Conservation (phyloP, 345 rosid genomes). For the Viola odorata region DNA sequence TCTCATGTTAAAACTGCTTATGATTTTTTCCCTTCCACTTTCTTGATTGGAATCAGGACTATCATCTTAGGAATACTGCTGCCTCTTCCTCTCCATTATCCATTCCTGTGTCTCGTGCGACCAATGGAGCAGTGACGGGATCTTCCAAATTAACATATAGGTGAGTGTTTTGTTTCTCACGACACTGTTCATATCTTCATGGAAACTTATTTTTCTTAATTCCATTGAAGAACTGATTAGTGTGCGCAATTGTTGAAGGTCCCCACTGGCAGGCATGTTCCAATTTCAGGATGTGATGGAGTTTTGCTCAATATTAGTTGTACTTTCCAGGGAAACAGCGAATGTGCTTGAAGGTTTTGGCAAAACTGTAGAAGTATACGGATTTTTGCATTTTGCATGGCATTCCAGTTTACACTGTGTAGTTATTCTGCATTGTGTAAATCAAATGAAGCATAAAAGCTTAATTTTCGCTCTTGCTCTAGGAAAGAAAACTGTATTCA, state of each 20-base stretch:
- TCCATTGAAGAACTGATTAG: slow-evolving; percentile 17
- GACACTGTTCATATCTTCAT: background rate
- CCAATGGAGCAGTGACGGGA: slow-evolving; percentile 30
- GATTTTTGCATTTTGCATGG: slow-evolving; percentile 5
- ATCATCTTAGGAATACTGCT: slow-evolving; percentile 18
- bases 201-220: slow-evolving; percentile 3
- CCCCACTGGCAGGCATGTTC: slow-evolving; percentile 50
- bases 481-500: too few species aligned
- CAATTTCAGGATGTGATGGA: slow-evolving; percentile 47
- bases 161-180: slow-evolving; percentile 22
- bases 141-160: slow-evolving; percentile 41
- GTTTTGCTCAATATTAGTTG: slow-evolving; percentile 55
- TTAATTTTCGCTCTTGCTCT: too few species aligned
- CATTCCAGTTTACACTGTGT: background rate
- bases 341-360: slow-evolving; percentile 39
- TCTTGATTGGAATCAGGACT: background rate
- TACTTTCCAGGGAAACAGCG: slow-evolving; percentile 39
- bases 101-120: slow-evolving; percentile 22
- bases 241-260: slow-evolving; percentile 35
- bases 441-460: too few species aligned
- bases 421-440: too few species aligned
- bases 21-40: background rate
- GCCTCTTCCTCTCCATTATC: slow-evolving; percentile 30
- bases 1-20: too few species aligned
- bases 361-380: too few species aligned